These are phyloP conservation scores for Penicillium sp. DNA, from an alignment of 2,329 filamentous ascomycete genomes.

Conservation along the genomic window DNA sequence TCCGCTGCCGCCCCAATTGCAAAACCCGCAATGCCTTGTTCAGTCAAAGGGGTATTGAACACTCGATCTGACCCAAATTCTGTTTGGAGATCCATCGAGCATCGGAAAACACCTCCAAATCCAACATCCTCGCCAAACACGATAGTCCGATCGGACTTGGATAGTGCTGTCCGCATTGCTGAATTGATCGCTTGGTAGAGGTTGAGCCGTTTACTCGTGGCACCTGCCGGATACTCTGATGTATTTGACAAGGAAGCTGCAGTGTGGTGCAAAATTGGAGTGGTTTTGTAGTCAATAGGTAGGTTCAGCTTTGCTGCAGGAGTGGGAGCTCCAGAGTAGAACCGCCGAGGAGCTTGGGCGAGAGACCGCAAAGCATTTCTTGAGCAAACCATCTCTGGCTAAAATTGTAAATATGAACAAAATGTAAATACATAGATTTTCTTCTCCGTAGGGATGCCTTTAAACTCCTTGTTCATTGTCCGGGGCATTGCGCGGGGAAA, in stretches of 20 bases:
- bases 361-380: slow-evolving; percentile 16
- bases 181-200: slow-evolving; percentile 93
- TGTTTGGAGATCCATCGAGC: slow-evolving; percentile 84
- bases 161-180: slow-evolving; percentile 76
- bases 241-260: slow-evolving; percentile 68
- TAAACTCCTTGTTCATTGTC: slow-evolving; percentile 14
- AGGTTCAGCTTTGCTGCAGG: slow-evolving; percentile 68
- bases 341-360: slow-evolving; percentile 23
- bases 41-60: slow-evolving; percentile 92
- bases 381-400: slow-evolving; percentile 15
- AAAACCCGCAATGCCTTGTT: slow-evolving; percentile 93
- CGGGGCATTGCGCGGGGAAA: slow-evolving; percentile 26
- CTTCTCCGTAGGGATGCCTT: slow-evolving; percentile 6
- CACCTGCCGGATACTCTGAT: slow-evolving; percentile 69
- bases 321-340: slow-evolving; percentile 49
- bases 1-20: slow-evolving; percentile 86
- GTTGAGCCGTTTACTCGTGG: slow-evolving; percentile 81
- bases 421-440: not conserved
- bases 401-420: not conserved
- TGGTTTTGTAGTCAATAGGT: slow-evolving; percentile 82
- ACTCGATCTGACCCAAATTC: slow-evolving; percentile 85
- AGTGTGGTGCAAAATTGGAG: slow-evolving; percentile 75
- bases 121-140: slow-evolving; percentile 97
- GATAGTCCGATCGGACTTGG: slow-evolving; percentile 78
- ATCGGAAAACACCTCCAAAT: slow-evolving; percentile 94